These are phyloP conservation scores for Colletotrichum scovillei DNA, from an alignment of 2,329 filamentous ascomycete genomes.

Conservation along the genomic window DNA sequence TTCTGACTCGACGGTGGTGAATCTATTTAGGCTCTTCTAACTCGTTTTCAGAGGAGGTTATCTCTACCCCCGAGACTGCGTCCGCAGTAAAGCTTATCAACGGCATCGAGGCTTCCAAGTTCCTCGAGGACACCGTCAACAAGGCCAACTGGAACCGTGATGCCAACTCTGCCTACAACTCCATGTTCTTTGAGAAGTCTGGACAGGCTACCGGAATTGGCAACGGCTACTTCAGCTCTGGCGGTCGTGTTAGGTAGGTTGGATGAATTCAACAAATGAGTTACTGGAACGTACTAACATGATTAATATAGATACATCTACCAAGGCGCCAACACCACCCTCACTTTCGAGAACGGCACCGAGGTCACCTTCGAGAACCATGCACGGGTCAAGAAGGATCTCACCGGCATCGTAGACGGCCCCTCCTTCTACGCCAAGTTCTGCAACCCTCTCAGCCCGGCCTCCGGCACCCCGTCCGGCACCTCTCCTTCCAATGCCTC, in stretches of 20 bases:
- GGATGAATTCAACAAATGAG: too few relatives aligned
- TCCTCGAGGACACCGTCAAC: conserved; percentile 38
- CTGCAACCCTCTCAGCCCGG: conserved; percentile 39
- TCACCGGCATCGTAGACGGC: conserved; percentile 46
- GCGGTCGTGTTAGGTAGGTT: conserved; percentile 41
- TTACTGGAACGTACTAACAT: neutral
- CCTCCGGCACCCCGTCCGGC: neutral
- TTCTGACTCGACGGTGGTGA: neutral
- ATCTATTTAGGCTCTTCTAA: neutral
- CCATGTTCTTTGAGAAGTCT: conserved; percentile 47
- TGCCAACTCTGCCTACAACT: conserved; percentile 49
- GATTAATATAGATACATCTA: conserved; percentile 36
- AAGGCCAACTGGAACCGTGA: conserved; percentile 40
- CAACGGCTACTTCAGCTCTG: conserved; percentile 45
- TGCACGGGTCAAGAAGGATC: conserved; percentile 43
- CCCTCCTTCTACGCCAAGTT: conserved; percentile 47
- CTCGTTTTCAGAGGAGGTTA: conserved; percentile 41
- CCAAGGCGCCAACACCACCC: conserved; percentile 46
- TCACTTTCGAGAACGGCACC: conserved; percentile 52
- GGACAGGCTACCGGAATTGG: conserved; percentile 35
- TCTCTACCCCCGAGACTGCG: conserved; percentile 42
- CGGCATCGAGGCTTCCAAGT: conserved; percentile 40
- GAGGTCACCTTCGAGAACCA: conserved; percentile 43
- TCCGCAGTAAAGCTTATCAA: conserved; percentile 42
- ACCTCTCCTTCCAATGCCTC: conserved; percentile 3